phyloP scores from a whole-genome alignment of 2,329 filamentous ascomycete species.

The Thelonectria blattea region DNA sequence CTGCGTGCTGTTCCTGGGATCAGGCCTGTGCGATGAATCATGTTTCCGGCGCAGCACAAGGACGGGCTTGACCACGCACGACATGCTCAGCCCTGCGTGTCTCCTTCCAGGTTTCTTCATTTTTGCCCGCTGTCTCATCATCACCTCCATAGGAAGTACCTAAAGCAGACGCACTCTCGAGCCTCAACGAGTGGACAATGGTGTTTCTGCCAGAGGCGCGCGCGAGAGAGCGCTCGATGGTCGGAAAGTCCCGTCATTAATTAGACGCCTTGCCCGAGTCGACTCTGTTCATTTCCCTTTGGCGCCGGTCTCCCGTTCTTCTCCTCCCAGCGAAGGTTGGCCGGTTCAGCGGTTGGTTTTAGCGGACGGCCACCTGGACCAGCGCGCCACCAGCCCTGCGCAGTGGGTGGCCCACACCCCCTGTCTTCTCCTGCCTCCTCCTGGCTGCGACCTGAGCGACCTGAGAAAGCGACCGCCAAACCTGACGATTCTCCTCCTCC shows the following conservation, averaged over 20 bases:
- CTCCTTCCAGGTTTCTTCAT: background rate
- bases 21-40: background rate
- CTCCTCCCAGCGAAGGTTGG: background rate
- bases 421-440: background rate
- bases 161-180: too few species aligned
- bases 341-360: constrained; percentile 8
- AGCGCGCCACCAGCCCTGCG: background rate
- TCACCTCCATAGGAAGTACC: too few species aligned
- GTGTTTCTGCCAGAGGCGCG: too few species aligned
- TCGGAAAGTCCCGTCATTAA: constrained; percentile 1
- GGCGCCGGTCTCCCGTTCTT: constrained; percentile 14
- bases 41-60: constrained; percentile 7
- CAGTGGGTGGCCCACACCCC: constrained; percentile 2
- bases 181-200: too few species aligned
- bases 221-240: background rate
- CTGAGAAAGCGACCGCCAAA: background rate
- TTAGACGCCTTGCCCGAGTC: constrained; percentile 28
- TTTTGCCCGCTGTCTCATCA: too few species aligned
- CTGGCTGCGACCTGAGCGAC: background rate
- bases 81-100: constrained; percentile 17
- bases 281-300: constrained; percentile 25
- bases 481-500: background rate
- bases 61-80: constrained; percentile 5
- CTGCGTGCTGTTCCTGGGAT: background rate
- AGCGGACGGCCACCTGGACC: constrained; percentile 13